These are phyloP conservation scores for Saccharum officinarum DNA, from an alignment of 176 grass and related monocot genomes.

Conservation along the genomic window DNA sequence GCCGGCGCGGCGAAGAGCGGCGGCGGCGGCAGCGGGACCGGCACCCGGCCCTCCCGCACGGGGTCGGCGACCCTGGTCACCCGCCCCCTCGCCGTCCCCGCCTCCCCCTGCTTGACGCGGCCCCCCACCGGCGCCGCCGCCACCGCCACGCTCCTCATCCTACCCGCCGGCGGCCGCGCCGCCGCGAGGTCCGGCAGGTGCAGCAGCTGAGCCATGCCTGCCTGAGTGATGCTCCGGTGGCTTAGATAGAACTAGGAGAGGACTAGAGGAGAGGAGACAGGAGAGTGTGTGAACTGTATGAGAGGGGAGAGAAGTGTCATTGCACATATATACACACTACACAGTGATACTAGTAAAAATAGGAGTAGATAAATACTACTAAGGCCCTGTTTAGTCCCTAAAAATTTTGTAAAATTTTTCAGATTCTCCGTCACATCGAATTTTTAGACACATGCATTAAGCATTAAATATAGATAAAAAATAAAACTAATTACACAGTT, in stretches of 20 bases:
- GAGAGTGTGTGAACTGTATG: too few relatives aligned
- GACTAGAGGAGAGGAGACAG: too few relatives aligned
- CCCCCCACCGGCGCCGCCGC: slow-evolving; percentile 18
- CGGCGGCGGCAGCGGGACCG: background rate
- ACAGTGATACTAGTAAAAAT: background rate
- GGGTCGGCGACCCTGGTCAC: slow-evolving; percentile 78
- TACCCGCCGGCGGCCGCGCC: slow-evolving; percentile 12
- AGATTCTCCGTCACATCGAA: too few relatives aligned
- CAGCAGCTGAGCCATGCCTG: slow-evolving; percentile 55
- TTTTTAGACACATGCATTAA: too few relatives aligned
- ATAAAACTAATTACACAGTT: too few relatives aligned
- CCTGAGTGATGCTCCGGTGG: background rate
- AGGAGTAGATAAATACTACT: background rate
- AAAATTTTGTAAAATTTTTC: too few relatives aligned
- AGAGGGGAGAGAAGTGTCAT: slow-evolving; percentile 14
- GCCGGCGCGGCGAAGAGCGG: slow-evolving; percentile 55
- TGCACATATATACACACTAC: background rate
- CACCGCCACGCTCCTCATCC: slow-evolving; percentile 7
- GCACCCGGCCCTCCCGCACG: slow-evolving; percentile 48
- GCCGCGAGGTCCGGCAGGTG: slow-evolving; percentile 64
- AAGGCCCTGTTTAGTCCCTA: too few relatives aligned
- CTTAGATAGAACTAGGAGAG: too few relatives aligned
- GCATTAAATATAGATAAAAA: too few relatives aligned
- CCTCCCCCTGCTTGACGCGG: slow-evolving; percentile 49
- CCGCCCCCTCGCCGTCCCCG: slow-evolving; percentile 28